A percentile compares a stretch with the other conserved stretches of the same genome.
phyloP scores from a whole-genome alignment of 2,329 filamentous ascomycete genomes.

The Hymenoscyphus albidus region DNA sequence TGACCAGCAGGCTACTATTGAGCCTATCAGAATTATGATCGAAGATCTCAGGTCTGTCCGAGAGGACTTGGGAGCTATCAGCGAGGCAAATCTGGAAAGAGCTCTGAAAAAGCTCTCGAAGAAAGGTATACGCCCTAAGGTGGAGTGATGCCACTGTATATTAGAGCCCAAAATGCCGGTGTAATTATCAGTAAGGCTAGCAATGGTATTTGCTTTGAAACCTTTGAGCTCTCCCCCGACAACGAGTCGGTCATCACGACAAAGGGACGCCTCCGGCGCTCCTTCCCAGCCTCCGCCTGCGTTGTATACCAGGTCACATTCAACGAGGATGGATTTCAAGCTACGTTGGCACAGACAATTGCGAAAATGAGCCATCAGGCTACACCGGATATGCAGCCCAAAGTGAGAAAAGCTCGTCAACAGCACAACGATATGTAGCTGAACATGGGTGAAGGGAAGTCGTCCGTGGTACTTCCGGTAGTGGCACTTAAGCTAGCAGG shows the following conservation, averaged over 20 bases:
- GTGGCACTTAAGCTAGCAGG: conserved; percentile 53
- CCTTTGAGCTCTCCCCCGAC: conserved; percentile 45
- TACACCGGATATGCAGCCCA: conserved; percentile 1
- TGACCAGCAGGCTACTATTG: not conserved
- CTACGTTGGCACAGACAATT: conserved; percentile 14
- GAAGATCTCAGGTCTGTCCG: not conserved
- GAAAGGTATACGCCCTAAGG: not conserved
- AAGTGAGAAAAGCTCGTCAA: conserved; percentile 1
- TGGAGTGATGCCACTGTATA: conserved; percentile 28
- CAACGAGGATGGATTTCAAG: conserved; percentile 18
- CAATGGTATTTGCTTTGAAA: conserved; percentile 34
- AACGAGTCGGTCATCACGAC: conserved; percentile 38
- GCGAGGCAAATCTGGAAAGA: conserved; percentile 11
- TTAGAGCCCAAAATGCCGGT: conserved; percentile 45
- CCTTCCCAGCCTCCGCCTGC: conserved; percentile 43
- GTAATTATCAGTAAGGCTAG: conserved; percentile 38
- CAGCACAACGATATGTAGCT: conserved; percentile 53
- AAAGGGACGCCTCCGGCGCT: conserved; percentile 39
- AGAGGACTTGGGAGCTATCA: conserved; percentile 6
- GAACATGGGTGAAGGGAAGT: conserved; percentile 71
- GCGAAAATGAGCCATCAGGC: conserved; percentile 14
- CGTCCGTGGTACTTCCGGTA: conserved; percentile 65
- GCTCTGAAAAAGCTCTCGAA: conserved; percentile 11
- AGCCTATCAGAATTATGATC: not conserved
- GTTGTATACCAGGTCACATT: conserved; percentile 30